Conservation (phyloP, 176 grass and related monocot species). For the Cymbopogon citratus region DNA sequence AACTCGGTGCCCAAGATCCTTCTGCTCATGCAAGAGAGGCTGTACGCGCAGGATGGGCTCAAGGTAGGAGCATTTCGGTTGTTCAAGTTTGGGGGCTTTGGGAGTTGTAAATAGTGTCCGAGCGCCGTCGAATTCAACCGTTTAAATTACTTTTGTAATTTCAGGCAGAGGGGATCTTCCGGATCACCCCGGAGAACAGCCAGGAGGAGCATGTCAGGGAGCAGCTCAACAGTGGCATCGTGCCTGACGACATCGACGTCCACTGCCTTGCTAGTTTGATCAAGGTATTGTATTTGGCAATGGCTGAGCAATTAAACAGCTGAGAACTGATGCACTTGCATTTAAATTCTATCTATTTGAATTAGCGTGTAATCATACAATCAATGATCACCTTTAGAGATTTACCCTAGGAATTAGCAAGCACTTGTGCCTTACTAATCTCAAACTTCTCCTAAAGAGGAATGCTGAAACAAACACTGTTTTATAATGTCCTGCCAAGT, state of each 20-base stretch:
- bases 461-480: neutral
- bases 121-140: neutral
- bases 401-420: neutral
- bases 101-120: neutral
- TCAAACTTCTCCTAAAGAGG: neutral
- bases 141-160: neutral
- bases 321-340: neutral
- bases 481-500: neutral
- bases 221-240: conserved; percentile 77
- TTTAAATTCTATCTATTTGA: neutral
- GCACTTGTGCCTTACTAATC: neutral
- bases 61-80: conserved; percentile 38
- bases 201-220: conserved; percentile 89
- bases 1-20: conserved; percentile 89
- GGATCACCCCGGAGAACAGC: conserved; percentile 75
- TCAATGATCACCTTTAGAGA: too few species aligned
- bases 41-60: conserved; percentile 70
- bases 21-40: conserved; percentile 64
- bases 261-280: conserved; percentile 90
- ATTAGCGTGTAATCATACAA: neutral
- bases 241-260: conserved; percentile 80
- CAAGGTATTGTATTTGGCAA: conserved; percentile 64
- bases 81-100: neutral
- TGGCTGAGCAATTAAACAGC: neutral
- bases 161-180: conserved; percentile 92